Evolutionary conservation across 768 basidiomycete species (phyloP), one percentile per base, ranked within the genome.

Genomic region (Xerocomellus intermedius): DNA sequence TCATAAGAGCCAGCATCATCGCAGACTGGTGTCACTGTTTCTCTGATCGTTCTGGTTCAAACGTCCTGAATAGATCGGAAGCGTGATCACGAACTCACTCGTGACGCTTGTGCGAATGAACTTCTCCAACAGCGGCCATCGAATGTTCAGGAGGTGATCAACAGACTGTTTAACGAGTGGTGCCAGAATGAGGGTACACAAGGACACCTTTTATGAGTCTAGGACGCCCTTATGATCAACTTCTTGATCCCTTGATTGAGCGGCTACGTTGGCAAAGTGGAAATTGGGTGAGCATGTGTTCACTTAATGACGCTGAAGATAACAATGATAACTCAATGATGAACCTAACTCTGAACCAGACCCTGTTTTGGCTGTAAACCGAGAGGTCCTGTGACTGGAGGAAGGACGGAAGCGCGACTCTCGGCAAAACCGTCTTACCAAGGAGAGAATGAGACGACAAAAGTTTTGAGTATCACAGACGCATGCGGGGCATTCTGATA

Each of bases 221-320:
- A 68, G 61, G 64, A 24, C 12, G 22, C 5, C 26, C 4, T 19
- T 7, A 42, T 6, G 19, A 43, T 38, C 55, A 48, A 4, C 50
- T 59, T 55, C 55, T 43, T 12, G 16, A 32, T 19, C 22, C 8
- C 37, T 50, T 50, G 53, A 58, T 54, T 35, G 24, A 9, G 50
- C 53, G 57, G 39, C 52, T 60, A 51, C 37, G 44, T 24, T 35
- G 48, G 60, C 44, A 55, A 22, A n/a, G 41, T 43, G 45, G 46
- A 43, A 22, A 54, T 54, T 14, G 26, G 17, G 16, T 8, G 36
- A 26, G 10, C 50, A 53, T 48, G 55, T 62, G 61, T 33, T 16
- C 26, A 33, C 12, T 35, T 28, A 43, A 53, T 46, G 60, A 51
- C 54, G 60, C 60, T 44, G 49, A 45, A 54, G 64, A 65, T 65